Conservation (phyloP, 2,329 filamentous ascomycete species). For the Xenosphaeropsis pyriputrescens region DNA sequence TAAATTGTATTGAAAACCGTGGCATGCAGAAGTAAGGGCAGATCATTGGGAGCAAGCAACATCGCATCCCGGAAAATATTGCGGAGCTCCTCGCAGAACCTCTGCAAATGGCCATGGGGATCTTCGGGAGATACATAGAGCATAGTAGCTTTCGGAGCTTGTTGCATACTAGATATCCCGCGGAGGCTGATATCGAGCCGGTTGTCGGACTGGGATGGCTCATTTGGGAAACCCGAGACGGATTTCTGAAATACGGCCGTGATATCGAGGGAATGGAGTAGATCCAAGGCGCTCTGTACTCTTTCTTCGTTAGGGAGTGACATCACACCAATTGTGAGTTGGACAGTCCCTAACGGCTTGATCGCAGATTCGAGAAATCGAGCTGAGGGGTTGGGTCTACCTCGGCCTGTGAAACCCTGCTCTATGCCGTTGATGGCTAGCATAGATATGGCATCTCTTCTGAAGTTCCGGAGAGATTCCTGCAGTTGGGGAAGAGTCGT, state of each 20-base stretch:
- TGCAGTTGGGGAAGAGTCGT: slow-evolving; percentile 49
- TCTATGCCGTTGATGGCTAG: slow-evolving; percentile 14
- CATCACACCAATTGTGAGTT: slow-evolving; percentile 82
- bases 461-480: slow-evolving; percentile 45
- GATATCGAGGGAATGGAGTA: slow-evolving; percentile 30
- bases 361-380: slow-evolving; percentile 24
- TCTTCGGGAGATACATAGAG: slow-evolving; percentile 51
- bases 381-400: slow-evolving; percentile 38
- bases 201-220: slow-evolving; percentile 17
- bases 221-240: slow-evolving; percentile 21
- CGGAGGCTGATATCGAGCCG: slow-evolving; percentile 30
- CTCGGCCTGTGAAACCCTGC: slow-evolving; percentile 34
- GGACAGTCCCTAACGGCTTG: slow-evolving; percentile 64
- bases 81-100: slow-evolving; percentile 42
- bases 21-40: slow-evolving; percentile 64
- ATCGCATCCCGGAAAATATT: slow-evolving; percentile 36
- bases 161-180: slow-evolving; percentile 48
- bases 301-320: slow-evolving; percentile 39
- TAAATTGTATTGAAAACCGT: slow-evolving; percentile 83
- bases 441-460: slow-evolving; percentile 32
- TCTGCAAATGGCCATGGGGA: slow-evolving; percentile 27
- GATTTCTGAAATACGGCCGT: slow-evolving; percentile 23
- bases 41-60: slow-evolving; percentile 39
- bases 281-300: slow-evolving; percentile 27
- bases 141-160: slow-evolving; percentile 36